Base-by-base conservation (phyloP, 2,329 filamentous ascomycete genomes). In the Claviceps sp. region DNA sequence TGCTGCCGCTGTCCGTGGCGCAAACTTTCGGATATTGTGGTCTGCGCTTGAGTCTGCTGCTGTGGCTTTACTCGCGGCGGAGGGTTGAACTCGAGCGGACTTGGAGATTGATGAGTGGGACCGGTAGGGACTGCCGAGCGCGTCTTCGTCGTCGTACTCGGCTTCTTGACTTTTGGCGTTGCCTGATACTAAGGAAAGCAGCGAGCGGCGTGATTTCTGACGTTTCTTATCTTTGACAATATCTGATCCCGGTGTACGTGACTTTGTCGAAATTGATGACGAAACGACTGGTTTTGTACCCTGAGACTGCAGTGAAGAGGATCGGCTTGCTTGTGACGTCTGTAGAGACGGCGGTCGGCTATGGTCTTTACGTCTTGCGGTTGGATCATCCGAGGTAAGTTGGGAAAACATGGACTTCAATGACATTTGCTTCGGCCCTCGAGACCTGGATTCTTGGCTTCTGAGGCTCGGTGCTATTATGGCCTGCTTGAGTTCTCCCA, bases 11-110 rank as follows among this genome's bases (percentile, higher is more conserved):
- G 63, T 66, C 16, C 57, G 59, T 3, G 58, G 50, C n/a, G 54
- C 60, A 1, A 64, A 59, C n/a, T 57, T 64, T 58, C 63, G 61
- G 4, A 59, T 54, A 50, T 60, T 66, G 34, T 34, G 29, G 29
- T 53, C 58, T 6, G 53, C 54, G 2, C 45, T 26, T 9, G 42
- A 44, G 42, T 44, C 42, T 14, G 42, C 42, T 16, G 45, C 52
- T n/a, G 58, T 52, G 54, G 57, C 43, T 48, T 53, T 37, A 52
- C 58, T 50, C 9, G 55, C 52, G 20, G 45, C 6, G 55, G 53
- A 29, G 7, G 47, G 9, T n/a, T 38, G 50, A n/a, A 39, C 16
- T n/a, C 29, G 50, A 11, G 39, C 16, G 57, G 55, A 34, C 26
- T 52, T 50, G 22, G 59, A 52, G 5, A 52, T 59, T 20, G 57